Evolutionary conservation across 2,329 filamentous ascomycete genomes (phyloP).

Genomic region (Dendrostoma leiphaemia): DNA sequence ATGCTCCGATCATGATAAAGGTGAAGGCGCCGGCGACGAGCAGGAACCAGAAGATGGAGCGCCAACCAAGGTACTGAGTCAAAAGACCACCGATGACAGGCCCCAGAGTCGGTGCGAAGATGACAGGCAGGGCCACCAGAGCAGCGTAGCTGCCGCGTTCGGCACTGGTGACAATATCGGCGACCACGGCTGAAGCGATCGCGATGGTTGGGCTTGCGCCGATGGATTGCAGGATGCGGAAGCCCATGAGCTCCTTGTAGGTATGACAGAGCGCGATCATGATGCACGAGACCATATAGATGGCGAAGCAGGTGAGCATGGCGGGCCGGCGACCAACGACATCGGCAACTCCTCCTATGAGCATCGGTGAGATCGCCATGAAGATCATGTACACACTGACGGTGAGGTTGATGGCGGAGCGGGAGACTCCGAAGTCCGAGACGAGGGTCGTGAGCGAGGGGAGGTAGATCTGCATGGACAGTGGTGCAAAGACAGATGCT

Average conservation of each 20-base stretch:
- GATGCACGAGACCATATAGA: constrained; percentile 53
- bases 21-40: constrained; percentile 38
- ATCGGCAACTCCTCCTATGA: constrained; percentile 50
- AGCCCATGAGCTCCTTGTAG: constrained; percentile 48
- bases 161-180: constrained; percentile 60
- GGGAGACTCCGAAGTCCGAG: constrained; percentile 43
- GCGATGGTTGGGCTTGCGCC: constrained; percentile 60
- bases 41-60: constrained; percentile 56
- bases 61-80: constrained; percentile 50
- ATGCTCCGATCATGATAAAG: constrained; percentile 35
- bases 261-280: constrained; percentile 48
- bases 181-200: constrained; percentile 56
- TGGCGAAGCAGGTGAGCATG: constrained; percentile 50
- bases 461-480: constrained; percentile 51
- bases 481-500: constrained; percentile 42
- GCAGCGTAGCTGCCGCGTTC: constrained; percentile 62
- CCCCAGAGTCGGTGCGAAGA: constrained; percentile 41
- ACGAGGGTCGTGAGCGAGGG: constrained; percentile 50
- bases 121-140: constrained; percentile 43
- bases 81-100: constrained; percentile 55
- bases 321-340: constrained; percentile 50
- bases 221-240: constrained; percentile 55
- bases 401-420: constrained; percentile 45
- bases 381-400: constrained; percentile 58
- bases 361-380: constrained; percentile 54